Evolutionary conservation across 2,329 filamentous ascomycete genomes (phyloP).

Genomic region (Trichophyton verrucosum): DNA sequence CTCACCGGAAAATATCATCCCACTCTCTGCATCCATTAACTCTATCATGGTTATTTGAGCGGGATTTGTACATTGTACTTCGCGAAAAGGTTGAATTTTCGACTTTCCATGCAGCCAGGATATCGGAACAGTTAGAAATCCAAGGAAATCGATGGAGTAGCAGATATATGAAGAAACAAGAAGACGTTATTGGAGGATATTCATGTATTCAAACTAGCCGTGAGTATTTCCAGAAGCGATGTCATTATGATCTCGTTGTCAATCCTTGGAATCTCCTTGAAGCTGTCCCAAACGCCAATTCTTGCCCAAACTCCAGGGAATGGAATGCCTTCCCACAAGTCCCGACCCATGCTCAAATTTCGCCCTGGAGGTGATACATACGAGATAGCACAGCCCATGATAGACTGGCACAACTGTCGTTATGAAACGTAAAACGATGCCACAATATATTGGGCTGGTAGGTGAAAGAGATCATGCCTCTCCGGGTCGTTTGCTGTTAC

Average conservation of each 20-base stretch:
- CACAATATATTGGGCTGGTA: neutral
- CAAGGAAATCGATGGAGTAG: too few relatives aligned
- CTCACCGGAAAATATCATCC: neutral
- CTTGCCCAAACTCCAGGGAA: neutral
- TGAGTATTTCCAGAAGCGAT: neutral
- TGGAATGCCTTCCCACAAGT: neutral
- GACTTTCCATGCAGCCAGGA: too few relatives aligned
- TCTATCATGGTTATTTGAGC: too few relatives aligned
- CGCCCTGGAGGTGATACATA: neutral
- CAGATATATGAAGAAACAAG: too few relatives aligned
- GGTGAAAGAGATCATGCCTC: constrained; percentile 29
- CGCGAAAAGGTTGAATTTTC: too few relatives aligned
- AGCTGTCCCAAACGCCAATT: neutral
- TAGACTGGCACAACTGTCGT: neutral
- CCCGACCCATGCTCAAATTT: neutral
- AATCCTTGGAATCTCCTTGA: neutral
- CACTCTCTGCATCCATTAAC: too few relatives aligned
- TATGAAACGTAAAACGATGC: neutral
- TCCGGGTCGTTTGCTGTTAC: constrained; percentile 73
- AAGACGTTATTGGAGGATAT: neutral
- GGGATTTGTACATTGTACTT: too few relatives aligned
- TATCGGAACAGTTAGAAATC: neutral
- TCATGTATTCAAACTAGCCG: neutral
- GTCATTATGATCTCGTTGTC: neutral
- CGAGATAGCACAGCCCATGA: neutral